Base-by-base conservation (phyloP, 2,329 filamentous ascomycete genomes). In the Aspergillus niger region DNA sequence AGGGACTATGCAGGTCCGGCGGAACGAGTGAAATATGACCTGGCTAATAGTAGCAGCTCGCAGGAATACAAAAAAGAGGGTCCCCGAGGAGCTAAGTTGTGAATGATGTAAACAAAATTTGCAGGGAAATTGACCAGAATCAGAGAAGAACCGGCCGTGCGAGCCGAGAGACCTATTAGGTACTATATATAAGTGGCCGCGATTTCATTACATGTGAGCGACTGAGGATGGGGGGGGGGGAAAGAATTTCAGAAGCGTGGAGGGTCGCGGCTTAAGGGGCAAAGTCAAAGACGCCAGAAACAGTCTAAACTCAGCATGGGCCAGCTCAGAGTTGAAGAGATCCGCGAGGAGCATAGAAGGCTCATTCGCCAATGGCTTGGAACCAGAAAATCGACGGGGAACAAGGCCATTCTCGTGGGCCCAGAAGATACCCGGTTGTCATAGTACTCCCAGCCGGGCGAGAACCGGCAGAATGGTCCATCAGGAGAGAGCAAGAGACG, bases 251-350 rank as follows among this genome's bases (percentile, higher is more conserved):
- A 50, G 28, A 50, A 30, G 26, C 24, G 47, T 50, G 47, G 47
- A 50, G 47, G 26, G 47, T 50, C 47, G 47, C 26, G 47, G 47
- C 47, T 50, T 50, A 50, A 50, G 47, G 47, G 47, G 47, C 17
- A 17, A 50, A 28, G 47, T 17, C 26, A 28, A 50, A 30, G 47
- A 17, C 47, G 47, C 47, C 24, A 50, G 28, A 50, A 50, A 17
- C 47, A 44, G 47, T 50, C 47, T 50, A 50, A 50, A 30, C 26
- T 50, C 24, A 50, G 47, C 47, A 50, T 50, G 47, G 47, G 26
- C 47, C 47, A 50, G 28, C n/a, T 30, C 24, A 50, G 47, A 50
- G 15, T 50, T 50, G 47, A 50, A 50, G 47, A 30, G 47, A 50
- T 50, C 47, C 47, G 47, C 47, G 47, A 28, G 30, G 26, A 50